These are phyloP conservation scores for Gentiana straminea DNA, from an alignment of 257 asterid genomes.

Conservation along the genomic window DNA sequence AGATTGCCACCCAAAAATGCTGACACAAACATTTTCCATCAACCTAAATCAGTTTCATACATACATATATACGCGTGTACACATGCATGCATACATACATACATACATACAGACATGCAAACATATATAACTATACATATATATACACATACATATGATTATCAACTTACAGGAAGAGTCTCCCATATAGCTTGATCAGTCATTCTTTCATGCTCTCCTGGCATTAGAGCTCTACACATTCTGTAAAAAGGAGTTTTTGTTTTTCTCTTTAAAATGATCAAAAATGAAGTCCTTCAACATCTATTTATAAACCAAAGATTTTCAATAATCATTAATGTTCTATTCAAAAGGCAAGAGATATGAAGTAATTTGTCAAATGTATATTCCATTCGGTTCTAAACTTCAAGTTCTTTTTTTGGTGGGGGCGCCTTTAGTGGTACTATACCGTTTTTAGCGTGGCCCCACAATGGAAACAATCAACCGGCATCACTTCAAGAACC, in stretches of 20 bases:
- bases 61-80: not conserved
- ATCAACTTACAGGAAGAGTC: constrained; percentile 87
- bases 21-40: constrained; percentile 30
- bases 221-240: constrained; percentile 95
- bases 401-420: too few relatives aligned
- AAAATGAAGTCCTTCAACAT: too few relatives aligned
- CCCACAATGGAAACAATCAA: too few relatives aligned
- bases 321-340: too few relatives aligned
- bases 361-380: too few relatives aligned
- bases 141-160: not conserved
- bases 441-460: too few relatives aligned
- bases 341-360: not conserved
- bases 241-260: constrained; percentile 22
- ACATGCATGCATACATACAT: not conserved
- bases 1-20: constrained; percentile 98
- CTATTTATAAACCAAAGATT: too few relatives aligned
- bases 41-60: constrained; percentile 2
- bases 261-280: too few relatives aligned
- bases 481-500: too few relatives aligned
- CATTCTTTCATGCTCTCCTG: constrained; percentile 85
- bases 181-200: constrained; percentile 95
- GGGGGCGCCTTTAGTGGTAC: too few relatives aligned
- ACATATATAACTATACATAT: not conserved
- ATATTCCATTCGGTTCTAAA: too few relatives aligned
- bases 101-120: too few relatives aligned